Evolutionary conservation across 495 filamentous ascomycete species (phyloP).

Genomic region (Aspergillus steynii): DNA sequence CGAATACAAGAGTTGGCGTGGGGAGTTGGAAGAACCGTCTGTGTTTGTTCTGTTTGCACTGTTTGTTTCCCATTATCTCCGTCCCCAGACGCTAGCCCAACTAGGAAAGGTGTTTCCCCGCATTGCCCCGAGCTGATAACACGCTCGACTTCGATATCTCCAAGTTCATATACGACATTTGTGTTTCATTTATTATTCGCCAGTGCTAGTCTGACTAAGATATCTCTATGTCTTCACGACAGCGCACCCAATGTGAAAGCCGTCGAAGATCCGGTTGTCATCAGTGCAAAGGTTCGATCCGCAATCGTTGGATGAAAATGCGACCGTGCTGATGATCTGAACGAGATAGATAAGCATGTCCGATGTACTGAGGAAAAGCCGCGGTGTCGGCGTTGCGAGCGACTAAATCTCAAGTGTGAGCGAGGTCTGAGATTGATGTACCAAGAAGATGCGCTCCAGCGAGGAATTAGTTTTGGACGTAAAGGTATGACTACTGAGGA

Average conservation of each 20-base stretch:
- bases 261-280: slow-evolving; percentile 22
- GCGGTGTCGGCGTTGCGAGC: slow-evolving; percentile 17
- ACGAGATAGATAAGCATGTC: slow-evolving; percentile 17
- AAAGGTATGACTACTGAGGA: slow-evolving; percentile 11
- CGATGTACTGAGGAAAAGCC: slow-evolving; percentile 24
- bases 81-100: background rate
- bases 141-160: background rate
- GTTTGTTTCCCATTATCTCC: too few relatives aligned
- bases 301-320: background rate
- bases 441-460: slow-evolving; percentile 24
- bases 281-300: slow-evolving; percentile 21
- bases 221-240: background rate
- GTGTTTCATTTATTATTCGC: background rate
- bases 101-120: slow-evolving; percentile 3
- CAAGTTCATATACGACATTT: background rate
- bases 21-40: too few relatives aligned
- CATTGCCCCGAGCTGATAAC: background rate
- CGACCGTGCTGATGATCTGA: background rate
- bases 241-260: slow-evolving; percentile 15
- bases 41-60: too few relatives aligned
- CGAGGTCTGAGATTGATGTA: slow-evolving; percentile 20
- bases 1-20: too few relatives aligned
- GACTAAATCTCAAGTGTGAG: slow-evolving; percentile 11
- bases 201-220: background rate
- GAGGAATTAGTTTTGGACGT: slow-evolving; percentile 20